Conservation (phyloP, 257 asterid genomes). For the Voacanga thouarsii region DNA sequence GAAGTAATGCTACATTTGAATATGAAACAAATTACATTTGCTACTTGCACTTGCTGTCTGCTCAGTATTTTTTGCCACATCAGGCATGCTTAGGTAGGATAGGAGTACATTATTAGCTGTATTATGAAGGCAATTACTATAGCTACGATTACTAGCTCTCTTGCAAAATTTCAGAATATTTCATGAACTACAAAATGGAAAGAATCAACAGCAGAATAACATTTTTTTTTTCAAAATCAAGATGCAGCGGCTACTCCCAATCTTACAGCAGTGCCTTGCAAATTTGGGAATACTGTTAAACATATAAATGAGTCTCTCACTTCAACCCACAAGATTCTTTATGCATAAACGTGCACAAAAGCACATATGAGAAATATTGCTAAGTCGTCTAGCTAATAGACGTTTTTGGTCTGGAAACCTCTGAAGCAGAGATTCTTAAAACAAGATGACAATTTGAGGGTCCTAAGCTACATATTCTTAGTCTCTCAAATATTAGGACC, state of each 20-base stretch:
- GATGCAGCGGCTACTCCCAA: neutral
- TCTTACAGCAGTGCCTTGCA: neutral
- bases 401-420: neutral
- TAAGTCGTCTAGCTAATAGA: neutral
- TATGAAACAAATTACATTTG: no score
- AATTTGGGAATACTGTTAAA: neutral
- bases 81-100: no score
- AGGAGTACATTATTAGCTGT: no score
- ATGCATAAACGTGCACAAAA: neutral
- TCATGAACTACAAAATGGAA: neutral
- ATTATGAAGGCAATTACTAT: no score
- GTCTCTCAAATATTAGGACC: neutral
- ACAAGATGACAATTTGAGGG: neutral
- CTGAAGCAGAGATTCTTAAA: neutral
- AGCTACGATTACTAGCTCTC: no score
- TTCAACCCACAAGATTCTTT: neutral
- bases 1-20: no score
- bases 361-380: neutral
- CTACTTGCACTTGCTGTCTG: no score
- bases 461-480: neutral
- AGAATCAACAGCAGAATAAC: neutral
- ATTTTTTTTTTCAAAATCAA: no score
- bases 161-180: no score
- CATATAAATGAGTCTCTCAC: neutral
- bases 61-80: no score